Conservation (phyloP, 257 asterid genomes). For the Gentiana straminea region DNA sequence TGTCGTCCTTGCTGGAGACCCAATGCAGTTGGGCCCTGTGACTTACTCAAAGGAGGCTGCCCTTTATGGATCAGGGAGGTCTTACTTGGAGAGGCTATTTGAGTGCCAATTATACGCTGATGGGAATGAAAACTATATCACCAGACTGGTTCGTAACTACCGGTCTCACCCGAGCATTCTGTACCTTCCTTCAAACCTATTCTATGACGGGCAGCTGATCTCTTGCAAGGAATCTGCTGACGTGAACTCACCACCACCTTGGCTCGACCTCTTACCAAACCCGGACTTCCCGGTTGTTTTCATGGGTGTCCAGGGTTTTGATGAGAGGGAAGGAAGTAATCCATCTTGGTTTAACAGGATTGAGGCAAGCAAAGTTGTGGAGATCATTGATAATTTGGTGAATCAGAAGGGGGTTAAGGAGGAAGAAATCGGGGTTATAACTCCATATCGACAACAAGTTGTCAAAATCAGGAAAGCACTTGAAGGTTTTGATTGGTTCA, state of each 20-base stretch:
- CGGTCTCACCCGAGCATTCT: conserved; percentile 70
- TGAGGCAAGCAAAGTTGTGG: conserved; percentile 88
- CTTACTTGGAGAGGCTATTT: conserved; percentile 73
- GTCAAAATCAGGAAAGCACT: conserved; percentile 57
- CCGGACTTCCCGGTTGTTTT: conserved; percentile 72
- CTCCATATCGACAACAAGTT: conserved; percentile 91
- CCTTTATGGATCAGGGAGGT: conserved; percentile 57
- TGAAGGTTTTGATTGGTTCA: conserved; percentile 27
- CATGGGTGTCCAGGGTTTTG: conserved; percentile 80
- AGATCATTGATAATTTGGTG: conserved; percentile 35
- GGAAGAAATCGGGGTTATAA: conserved; percentile 80
- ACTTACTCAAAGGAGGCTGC: conserved; percentile 62
- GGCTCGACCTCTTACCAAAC: conserved; percentile 48
- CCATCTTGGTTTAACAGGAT: conserved; percentile 96
- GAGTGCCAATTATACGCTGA: conserved; percentile 32
- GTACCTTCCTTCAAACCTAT: conserved; percentile 62
- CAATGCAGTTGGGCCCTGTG: conserved; percentile 89
- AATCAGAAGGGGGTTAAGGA: conserved; percentile 42
- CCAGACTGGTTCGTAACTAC: conserved; percentile 59
- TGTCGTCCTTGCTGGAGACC: conserved; percentile 90
- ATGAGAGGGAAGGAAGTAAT: conserved; percentile 88
- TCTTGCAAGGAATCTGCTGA: conserved; percentile 48
- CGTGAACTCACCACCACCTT: conserved; percentile 10
- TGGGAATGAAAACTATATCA: conserved; percentile 38
- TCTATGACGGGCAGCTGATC: conserved; percentile 56